Evolutionary conservation across 1,139 yeast genomes (phyloP).

Genomic region (Geotrichum restrictum): DNA sequence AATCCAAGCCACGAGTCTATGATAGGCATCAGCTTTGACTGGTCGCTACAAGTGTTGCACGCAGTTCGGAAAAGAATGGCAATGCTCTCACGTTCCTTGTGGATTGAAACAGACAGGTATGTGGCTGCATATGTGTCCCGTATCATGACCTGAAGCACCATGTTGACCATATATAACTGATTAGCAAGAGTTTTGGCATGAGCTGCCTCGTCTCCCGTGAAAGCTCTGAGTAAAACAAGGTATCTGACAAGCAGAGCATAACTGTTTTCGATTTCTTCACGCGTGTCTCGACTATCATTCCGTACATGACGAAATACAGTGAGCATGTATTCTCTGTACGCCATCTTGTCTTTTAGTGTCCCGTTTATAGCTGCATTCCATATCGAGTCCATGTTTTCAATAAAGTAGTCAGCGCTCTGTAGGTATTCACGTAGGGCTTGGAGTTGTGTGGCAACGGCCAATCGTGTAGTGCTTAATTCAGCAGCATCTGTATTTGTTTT

Average conservation of each 20-base stretch:
- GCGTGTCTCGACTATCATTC: no score
- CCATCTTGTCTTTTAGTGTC: neutral
- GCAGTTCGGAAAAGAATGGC: constrained; percentile 6
- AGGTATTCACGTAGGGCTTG: neutral
- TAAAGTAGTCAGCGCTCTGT: neutral
- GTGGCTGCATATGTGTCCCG: neutral
- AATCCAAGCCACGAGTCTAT: constrained; percentile 7
- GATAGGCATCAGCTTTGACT: neutral
- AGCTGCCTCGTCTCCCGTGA: constrained; percentile 15
- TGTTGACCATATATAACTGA: constrained; percentile 15
- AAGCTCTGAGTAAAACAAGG: constrained; percentile 11
- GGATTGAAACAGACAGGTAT: neutral
- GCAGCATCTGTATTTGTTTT: neutral
- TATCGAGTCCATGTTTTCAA: neutral
- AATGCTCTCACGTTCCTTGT: constrained; percentile 3
- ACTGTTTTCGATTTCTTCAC: no score
- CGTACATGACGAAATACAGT: neutral
- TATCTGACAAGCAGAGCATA: constrained; percentile 9
- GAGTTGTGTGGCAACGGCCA: neutral
- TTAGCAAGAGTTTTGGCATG: constrained; percentile 17
- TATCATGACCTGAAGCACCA: constrained; percentile 5
- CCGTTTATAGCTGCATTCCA: neutral
- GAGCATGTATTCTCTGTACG: neutral
- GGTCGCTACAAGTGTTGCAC: neutral
- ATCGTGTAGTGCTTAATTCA: neutral